phyloP scores from a whole-genome alignment of 495 filamentous ascomycete genomes.

The Daldinia childiae region DNA sequence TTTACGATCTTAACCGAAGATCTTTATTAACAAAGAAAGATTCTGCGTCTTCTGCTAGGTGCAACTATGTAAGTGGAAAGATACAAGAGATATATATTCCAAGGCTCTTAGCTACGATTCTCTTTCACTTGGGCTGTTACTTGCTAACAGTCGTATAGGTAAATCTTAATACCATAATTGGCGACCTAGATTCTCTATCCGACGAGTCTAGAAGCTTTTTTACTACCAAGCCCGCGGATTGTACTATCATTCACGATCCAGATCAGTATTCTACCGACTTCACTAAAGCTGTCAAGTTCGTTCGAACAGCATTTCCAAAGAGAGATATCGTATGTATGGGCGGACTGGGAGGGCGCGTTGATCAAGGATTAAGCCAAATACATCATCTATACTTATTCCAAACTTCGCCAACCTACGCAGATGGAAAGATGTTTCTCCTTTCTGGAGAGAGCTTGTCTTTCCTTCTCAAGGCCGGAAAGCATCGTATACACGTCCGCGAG shows the following conservation, averaged over 20 bases:
- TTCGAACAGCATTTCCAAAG: conserved; percentile 47
- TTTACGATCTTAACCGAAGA: conserved; percentile 65
- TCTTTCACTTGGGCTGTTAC: too few species aligned
- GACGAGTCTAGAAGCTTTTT: conserved; percentile 69
- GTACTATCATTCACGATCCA: conserved; percentile 67
- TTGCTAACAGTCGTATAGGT: conserved; percentile 45
- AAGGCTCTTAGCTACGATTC: too few species aligned
- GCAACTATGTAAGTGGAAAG: not conserved
- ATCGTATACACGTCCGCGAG: conserved; percentile 71
- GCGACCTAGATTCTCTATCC: conserved; percentile 86
- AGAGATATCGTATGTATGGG: conserved; percentile 75
- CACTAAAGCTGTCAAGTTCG: conserved; percentile 64
- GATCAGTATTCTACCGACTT: conserved; percentile 89
- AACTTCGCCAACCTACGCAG: conserved; percentile 52
- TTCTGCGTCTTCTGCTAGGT: not conserved
- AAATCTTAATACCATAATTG: conserved; percentile 76
- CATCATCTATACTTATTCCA: conserved; percentile 77
- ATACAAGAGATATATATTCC: not conserved
- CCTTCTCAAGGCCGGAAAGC: conserved; percentile 72
- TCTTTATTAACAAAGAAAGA: not conserved
- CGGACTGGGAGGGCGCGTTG: conserved; percentile 86
- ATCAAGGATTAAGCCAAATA: conserved; percentile 89
- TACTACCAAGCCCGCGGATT: conserved; percentile 54
- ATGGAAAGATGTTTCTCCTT: conserved; percentile 71
- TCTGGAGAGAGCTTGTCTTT: conserved; percentile 83